phyloP scores from a whole-genome alignment of 164 flowering plant genomes.

The Amborella trichopoda region DNA sequence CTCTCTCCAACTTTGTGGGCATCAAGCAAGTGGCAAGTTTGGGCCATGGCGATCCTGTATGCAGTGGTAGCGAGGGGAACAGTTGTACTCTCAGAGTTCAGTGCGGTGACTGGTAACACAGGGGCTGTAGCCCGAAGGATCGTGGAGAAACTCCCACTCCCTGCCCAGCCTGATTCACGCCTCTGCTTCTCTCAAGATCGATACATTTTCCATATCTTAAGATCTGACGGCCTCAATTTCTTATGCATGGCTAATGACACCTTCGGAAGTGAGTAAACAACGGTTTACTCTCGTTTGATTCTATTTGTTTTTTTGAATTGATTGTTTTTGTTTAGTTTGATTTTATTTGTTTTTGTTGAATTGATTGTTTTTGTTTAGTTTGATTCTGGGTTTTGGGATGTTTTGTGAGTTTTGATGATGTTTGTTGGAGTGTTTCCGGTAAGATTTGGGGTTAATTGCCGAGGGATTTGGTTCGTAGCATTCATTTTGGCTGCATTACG shows the following conservation, averaged over 20 bases:
- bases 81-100: slow-evolving; percentile 79
- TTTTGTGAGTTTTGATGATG: too few relatives aligned
- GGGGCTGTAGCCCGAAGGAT: slow-evolving; percentile 82
- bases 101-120: slow-evolving; percentile 84
- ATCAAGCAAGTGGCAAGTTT: too few relatives aligned
- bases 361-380: neutral
- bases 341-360: neutral
- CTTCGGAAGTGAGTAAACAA: slow-evolving; percentile 60
- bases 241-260: slow-evolving; percentile 96
- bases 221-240: slow-evolving; percentile 68
- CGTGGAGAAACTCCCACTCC: slow-evolving; percentile 72
- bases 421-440: too few relatives aligned
- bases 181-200: slow-evolving; percentile 93
- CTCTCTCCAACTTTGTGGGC: too few relatives aligned
- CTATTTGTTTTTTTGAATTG: neutral
- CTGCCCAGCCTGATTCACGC: slow-evolving; percentile 54
- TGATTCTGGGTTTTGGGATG: too few relatives aligned
- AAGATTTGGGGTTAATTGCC: too few relatives aligned
- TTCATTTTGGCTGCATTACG: too few relatives aligned
- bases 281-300: neutral
- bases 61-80: slow-evolving; percentile 88
- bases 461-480: too few relatives aligned
- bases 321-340: neutral
- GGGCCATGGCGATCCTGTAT: slow-evolving; percentile 77
- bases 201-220: slow-evolving; percentile 77